Percentiles rank a stretch among this genome's conserved stretches.
Conservation (phyloP, 1,139 yeast species). For the Neolecta irregularis region DNA sequence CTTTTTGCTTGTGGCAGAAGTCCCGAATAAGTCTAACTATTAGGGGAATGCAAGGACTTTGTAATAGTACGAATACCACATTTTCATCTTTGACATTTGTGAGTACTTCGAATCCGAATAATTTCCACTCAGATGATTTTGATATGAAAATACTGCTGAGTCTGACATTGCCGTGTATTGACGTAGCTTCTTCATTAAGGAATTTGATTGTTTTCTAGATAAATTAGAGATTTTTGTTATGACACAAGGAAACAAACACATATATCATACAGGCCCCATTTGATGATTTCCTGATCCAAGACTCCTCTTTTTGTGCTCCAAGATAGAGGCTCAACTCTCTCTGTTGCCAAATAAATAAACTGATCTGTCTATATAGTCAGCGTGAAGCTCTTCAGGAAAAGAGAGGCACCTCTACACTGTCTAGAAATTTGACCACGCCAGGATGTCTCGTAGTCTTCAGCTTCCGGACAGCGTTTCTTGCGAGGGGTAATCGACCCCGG, state of each 20-base stretch:
- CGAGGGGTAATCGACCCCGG: constrained; percentile 31
- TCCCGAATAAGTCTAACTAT: constrained; percentile 19
- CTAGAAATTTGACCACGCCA: constrained; percentile 54
- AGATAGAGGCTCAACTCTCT: constrained; percentile 50
- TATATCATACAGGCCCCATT: constrained; percentile 47
- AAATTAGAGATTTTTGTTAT: background rate
- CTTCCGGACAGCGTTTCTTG: constrained; percentile 49
- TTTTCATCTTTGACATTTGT: constrained; percentile 25
- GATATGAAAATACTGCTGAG: constrained; percentile 47
- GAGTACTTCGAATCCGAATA: constrained; percentile 69
- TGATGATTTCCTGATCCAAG: constrained; percentile 27
- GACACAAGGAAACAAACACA: constrained; percentile 19
- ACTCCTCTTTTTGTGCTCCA: constrained; percentile 10
- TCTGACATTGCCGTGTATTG: constrained; percentile 52
- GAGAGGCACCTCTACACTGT: constrained; percentile 37
- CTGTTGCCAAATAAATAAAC: constrained; percentile 57
- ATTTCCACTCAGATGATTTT: constrained; percentile 63
- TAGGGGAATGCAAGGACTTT: background rate
- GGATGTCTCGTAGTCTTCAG: constrained; percentile 62
- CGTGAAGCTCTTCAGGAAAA: background rate
- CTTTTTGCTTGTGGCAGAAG: constrained; percentile 24
- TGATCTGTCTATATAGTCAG: constrained; percentile 33
- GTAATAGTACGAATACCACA: constrained; percentile 13
- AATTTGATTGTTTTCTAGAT: constrained; percentile 36
- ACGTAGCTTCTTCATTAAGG: constrained; percentile 46